Percentiles rank a stretch among this genome's conserved stretches.
Conservation (phyloP, 768 basidiomycete genomes). For the Auricularia sp. region DNA sequence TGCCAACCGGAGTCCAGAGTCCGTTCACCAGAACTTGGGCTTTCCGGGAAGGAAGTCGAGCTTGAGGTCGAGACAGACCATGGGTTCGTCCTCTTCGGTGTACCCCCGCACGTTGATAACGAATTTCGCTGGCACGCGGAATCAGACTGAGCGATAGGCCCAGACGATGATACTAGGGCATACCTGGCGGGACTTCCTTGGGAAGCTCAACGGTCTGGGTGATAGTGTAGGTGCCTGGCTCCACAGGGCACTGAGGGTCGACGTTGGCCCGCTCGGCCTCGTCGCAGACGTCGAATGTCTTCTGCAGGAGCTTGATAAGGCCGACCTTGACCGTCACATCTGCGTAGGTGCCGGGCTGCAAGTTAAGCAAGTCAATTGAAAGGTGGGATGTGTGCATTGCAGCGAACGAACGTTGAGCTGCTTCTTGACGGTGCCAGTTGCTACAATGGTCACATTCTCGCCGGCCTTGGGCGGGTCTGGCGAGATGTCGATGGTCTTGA, state of each 20-base stretch:
- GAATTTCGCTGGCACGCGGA: constrained; percentile 63
- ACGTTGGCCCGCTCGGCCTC: constrained; percentile 85
- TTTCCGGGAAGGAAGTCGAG: constrained; percentile 50
- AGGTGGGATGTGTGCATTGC: neutral
- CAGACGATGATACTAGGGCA: constrained; percentile 8
- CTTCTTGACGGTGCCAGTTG: constrained; percentile 47
- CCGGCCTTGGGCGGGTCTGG: constrained; percentile 92
- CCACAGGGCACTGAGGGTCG: constrained; percentile 74
- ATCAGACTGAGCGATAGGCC: constrained; percentile 14
- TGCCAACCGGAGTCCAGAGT: neutral
- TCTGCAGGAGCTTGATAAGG: constrained; percentile 75
- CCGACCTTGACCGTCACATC: constrained; percentile 93
- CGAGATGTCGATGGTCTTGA: constrained; percentile 59
- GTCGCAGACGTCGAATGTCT: constrained; percentile 80
- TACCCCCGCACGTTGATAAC: constrained; percentile 56
- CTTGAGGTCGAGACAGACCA: constrained; percentile 72
- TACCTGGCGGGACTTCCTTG: constrained; percentile 78
- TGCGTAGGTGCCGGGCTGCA: constrained; percentile 82
- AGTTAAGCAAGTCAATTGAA: neutral
- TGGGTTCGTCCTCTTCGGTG: constrained; percentile 58
- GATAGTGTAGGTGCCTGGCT: constrained; percentile 60
- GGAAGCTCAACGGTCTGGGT: constrained; percentile 79
- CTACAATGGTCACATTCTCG: constrained; percentile 76
- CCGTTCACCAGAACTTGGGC: neutral
- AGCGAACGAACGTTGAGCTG: constrained; percentile 47